These are phyloP conservation scores for Nepenthes mirabilis DNA, from an alignment of 148 eudicot species.

Conservation along the genomic window DNA sequence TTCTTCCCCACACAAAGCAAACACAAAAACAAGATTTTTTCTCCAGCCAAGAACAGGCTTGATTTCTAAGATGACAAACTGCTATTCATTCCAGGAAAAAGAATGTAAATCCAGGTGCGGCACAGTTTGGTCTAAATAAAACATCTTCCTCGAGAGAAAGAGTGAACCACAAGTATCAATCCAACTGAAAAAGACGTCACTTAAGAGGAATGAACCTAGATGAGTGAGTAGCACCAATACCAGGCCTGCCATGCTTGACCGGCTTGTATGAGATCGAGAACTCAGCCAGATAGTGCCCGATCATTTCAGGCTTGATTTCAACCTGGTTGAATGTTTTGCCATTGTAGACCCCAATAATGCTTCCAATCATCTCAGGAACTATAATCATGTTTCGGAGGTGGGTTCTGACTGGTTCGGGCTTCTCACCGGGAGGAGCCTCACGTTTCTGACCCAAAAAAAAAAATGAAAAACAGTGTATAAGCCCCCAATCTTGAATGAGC, in stretches of 20 bases:
- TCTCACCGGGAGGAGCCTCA: conserved; percentile 64
- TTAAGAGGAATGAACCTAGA: conserved; percentile 80
- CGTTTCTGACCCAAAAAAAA: conserved; percentile 35
- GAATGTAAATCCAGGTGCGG: no score
- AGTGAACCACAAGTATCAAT: not conserved
- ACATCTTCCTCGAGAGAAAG: not conserved
- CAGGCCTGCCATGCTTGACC: conserved; percentile 76
- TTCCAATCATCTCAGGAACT: conserved; percentile 68
- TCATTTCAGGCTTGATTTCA: conserved; percentile 75
- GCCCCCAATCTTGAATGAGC: no score
- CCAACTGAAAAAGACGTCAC: conserved; percentile 10
- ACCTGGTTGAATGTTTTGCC: conserved; percentile 66
- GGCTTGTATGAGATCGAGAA: conserved; percentile 80
- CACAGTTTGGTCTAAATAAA: not conserved
- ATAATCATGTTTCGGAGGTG: conserved; percentile 68
- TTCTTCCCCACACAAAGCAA: no score
- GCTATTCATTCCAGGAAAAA: no score
- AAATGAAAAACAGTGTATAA: not conserved
- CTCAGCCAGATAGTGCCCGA: conserved; percentile 69
- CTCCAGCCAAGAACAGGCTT: no score
- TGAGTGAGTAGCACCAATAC: conserved; percentile 87
- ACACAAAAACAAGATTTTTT: no score
- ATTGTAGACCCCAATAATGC: conserved; percentile 64
- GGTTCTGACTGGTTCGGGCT: conserved; percentile 49
- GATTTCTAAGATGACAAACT: no score